Conservation (phyloP, 371 early-diverging fungal genomes). For the Basidiobolus meristosporus region DNA sequence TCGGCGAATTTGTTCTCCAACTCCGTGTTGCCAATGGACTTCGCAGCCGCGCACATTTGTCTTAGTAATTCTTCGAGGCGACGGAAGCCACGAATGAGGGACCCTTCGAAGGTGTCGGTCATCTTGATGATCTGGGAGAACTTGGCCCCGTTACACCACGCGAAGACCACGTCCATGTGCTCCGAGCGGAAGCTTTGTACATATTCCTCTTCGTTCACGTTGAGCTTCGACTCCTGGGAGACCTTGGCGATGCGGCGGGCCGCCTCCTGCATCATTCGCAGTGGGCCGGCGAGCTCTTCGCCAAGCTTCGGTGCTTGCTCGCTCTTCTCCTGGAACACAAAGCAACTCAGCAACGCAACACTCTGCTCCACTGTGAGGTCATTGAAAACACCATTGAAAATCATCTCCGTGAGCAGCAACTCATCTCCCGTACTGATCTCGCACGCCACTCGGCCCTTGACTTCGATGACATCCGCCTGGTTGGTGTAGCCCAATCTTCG, state of each 20-base stretch:
- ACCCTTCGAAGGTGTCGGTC: slow-evolving; percentile 96
- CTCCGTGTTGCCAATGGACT: slow-evolving; percentile 93
- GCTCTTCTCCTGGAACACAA: slow-evolving; percentile 79
- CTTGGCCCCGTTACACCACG: slow-evolving; percentile 88
- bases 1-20: slow-evolving; percentile 93
- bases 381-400: slow-evolving; percentile 95
- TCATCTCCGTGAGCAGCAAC: slow-evolving; percentile 95
- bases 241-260: slow-evolving; percentile 77
- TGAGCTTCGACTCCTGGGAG: slow-evolving; percentile 73
- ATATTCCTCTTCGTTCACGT: slow-evolving; percentile 64
- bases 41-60: slow-evolving; percentile 90
- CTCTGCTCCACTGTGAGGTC: slow-evolving; percentile 81
- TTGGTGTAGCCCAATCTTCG: slow-evolving; percentile 77
- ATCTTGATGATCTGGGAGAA: slow-evolving; percentile 92
- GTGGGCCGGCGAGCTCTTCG: slow-evolving; percentile 65
- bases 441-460: slow-evolving; percentile 98
- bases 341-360: slow-evolving; percentile 84
- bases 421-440: slow-evolving; percentile 98
- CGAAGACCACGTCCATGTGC: slow-evolving; percentile 94
- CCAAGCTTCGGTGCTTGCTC: slow-evolving; percentile 12
- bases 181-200: slow-evolving; percentile 68
- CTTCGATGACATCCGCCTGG: slow-evolving; percentile 67
- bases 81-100: slow-evolving; percentile 87
- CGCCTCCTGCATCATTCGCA: slow-evolving; percentile 68
- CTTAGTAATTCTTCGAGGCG: slow-evolving; percentile 92